phyloP scores from a whole-genome alignment of 345 rosid species.

The Ceriops zippeliana region DNA sequence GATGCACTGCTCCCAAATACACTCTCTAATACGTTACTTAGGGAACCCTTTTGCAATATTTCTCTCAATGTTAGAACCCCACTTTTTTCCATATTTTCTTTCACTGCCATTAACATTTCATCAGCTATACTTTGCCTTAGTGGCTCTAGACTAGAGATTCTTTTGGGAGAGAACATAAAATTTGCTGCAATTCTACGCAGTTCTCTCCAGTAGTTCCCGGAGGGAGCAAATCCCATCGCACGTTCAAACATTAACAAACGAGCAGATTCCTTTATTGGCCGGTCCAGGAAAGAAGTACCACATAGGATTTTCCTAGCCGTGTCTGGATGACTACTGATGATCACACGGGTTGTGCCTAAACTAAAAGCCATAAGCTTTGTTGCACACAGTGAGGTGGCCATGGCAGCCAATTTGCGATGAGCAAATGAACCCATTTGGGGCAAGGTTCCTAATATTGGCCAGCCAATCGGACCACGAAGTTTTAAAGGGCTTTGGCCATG shows the following conservation, averaged over 20 bases:
- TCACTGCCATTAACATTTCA: slow-evolving; percentile 32
- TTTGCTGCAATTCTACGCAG: slow-evolving; percentile 47
- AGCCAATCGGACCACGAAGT: slow-evolving; percentile 50
- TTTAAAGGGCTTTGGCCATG: slow-evolving; percentile 5
- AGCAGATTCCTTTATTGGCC: slow-evolving; percentile 60
- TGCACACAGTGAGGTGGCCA: slow-evolving; percentile 42
- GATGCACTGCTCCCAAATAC: slow-evolving; percentile 37
- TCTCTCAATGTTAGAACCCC: slow-evolving; percentile 38
- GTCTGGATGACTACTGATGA: slow-evolving; percentile 57
- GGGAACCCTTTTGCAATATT: slow-evolving; percentile 43
- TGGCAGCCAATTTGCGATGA: slow-evolving; percentile 51
- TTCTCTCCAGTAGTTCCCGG: slow-evolving; percentile 52
- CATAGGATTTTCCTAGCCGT: slow-evolving; percentile 59
- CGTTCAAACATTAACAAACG: slow-evolving; percentile 58
- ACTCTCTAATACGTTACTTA: slow-evolving; percentile 46
- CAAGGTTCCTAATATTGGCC: slow-evolving; percentile 49
- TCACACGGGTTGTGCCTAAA: slow-evolving; percentile 42
- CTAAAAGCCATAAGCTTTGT: slow-evolving; percentile 56
- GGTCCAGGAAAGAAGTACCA: slow-evolving; percentile 47
- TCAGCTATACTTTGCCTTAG: slow-evolving; percentile 33
- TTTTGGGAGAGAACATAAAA: slow-evolving; percentile 56
- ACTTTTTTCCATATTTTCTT: slow-evolving; percentile 22
- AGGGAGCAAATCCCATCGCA: slow-evolving; percentile 69
- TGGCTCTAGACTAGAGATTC: slow-evolving; percentile 34
- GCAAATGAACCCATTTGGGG: slow-evolving; percentile 57